Evolutionary conservation across 2,329 filamentous ascomycete species (phyloP).

Genomic region (Xylaria sp.): DNA sequence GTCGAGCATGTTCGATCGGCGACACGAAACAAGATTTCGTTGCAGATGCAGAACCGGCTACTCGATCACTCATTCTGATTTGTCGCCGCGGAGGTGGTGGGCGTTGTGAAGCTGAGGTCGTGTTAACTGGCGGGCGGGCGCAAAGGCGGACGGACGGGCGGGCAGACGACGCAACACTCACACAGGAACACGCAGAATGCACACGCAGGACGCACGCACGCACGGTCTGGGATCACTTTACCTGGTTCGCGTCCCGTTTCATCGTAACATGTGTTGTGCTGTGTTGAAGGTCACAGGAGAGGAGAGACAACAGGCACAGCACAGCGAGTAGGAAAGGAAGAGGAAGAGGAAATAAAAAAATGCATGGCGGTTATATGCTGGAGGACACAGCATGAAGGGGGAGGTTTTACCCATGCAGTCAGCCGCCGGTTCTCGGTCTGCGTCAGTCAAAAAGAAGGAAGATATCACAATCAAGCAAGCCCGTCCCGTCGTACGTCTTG

Average conservation of each 20-base stretch:
- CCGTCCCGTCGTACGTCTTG: background rate
- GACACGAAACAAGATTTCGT: conserved; percentile 19
- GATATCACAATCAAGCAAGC: background rate
- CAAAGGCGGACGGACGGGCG: background rate
- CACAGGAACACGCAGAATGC: background rate
- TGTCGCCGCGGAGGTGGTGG: background rate
- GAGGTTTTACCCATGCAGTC: conserved; percentile 8
- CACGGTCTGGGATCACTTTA: background rate
- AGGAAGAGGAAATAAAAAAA: background rate
- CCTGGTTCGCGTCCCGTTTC: conserved; percentile 5
- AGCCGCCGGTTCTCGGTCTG: conserved; percentile 21
- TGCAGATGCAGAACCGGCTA: conserved; percentile 16
- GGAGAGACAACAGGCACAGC: background rate
- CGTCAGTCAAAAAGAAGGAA: background rate
- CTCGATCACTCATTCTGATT: conserved; percentile 17
- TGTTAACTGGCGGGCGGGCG: no score
- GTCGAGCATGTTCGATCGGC: conserved; percentile 5
- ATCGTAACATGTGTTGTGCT: background rate
- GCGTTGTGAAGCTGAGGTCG: no score
- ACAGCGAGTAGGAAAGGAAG: background rate
- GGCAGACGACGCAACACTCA: background rate
- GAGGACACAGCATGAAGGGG: background rate
- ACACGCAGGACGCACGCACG: conserved; percentile 3
- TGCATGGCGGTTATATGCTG: background rate
- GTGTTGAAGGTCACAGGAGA: background rate